phyloP scores from a whole-genome alignment of 1,284 basidiomycete genomes.

The Moesziomyces aphidis region DNA sequence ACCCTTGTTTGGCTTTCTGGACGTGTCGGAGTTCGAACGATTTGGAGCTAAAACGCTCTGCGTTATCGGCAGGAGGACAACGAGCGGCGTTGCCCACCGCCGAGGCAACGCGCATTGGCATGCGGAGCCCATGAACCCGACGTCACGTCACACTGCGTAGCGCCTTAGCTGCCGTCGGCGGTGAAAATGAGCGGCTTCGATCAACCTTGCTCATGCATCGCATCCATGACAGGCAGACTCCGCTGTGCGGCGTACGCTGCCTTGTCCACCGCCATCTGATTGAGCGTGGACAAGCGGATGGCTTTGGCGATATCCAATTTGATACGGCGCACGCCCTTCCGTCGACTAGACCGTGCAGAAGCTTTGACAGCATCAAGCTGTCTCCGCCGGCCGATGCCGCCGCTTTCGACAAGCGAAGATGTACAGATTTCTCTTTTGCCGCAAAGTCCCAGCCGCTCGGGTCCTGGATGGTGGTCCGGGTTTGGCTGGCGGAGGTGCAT shows the following conservation, averaged over 20 bases:
- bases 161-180: neutral
- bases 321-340: neutral
- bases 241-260: neutral
- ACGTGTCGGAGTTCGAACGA: slow-evolving; percentile 23
- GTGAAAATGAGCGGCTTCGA: neutral
- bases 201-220: neutral
- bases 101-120: neutral
- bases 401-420: neutral
- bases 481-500: neutral
- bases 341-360: neutral
- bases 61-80: neutral
- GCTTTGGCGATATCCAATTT: neutral
- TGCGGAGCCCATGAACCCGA: neutral
- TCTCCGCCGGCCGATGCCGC: neutral
- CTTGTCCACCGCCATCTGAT: neutral
- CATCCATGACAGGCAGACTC: neutral
- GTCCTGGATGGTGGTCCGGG: slow-evolving; percentile 5
- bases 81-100: neutral
- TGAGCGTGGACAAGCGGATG: neutral
- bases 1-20: slow-evolving; percentile 8
- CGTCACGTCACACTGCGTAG: neutral
- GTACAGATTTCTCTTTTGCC: too few relatives aligned
- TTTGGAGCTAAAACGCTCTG: slow-evolving; percentile 6
- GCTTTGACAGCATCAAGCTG: neutral
- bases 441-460: neutral